A percentile compares a stretch with the other conserved stretches of the same genome.
Conservation (phyloP, 768 basidiomycete species). For the Myochromella boudieri region DNA sequence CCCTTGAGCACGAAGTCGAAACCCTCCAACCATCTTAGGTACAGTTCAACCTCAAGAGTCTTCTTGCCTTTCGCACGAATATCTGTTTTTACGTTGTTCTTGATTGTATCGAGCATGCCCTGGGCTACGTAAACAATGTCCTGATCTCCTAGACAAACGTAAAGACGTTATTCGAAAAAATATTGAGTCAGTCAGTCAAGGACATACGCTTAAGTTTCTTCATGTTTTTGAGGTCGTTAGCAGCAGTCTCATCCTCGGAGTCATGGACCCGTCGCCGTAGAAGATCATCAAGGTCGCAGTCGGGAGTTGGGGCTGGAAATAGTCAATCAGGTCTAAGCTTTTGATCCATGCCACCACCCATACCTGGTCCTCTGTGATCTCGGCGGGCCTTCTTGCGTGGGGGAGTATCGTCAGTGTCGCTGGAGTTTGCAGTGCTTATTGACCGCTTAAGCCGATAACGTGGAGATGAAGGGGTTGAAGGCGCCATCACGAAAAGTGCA, state of each 20-base stretch:
- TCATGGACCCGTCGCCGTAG: slow-evolving; percentile 14
- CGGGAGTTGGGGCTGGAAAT: slow-evolving; percentile 4
- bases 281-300: slow-evolving; percentile 19
- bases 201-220: slow-evolving; percentile 15
- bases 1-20: slow-evolving; percentile 36
- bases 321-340: not conserved
- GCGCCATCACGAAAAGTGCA: too few species aligned
- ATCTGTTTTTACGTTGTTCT: slow-evolving; percentile 29
- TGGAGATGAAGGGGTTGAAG: slow-evolving; percentile 10
- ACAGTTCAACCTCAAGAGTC: slow-evolving; percentile 42
- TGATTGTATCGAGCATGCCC: slow-evolving; percentile 31
- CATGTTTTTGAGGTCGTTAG: slow-evolving; percentile 19
- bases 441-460: slow-evolving; percentile 13
- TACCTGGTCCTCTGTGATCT: slow-evolving; percentile 11
- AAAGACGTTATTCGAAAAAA: too few species aligned
- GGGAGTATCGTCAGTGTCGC: slow-evolving; percentile 20
- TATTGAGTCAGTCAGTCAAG: too few species aligned
- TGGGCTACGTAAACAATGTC: slow-evolving; percentile 25
- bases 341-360: not conserved
- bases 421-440: slow-evolving; percentile 13
- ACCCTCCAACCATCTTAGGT: slow-evolving; percentile 40
- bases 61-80: slow-evolving; percentile 25
- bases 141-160: slow-evolving; percentile 19
- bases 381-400: slow-evolving; percentile 19
- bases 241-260: slow-evolving; percentile 12